Evolutionary conservation across 768 basidiomycete species (phyloP), one percentile per base, ranked within the genome.

Genomic region (Candolleomyces aberdarensis): DNA sequence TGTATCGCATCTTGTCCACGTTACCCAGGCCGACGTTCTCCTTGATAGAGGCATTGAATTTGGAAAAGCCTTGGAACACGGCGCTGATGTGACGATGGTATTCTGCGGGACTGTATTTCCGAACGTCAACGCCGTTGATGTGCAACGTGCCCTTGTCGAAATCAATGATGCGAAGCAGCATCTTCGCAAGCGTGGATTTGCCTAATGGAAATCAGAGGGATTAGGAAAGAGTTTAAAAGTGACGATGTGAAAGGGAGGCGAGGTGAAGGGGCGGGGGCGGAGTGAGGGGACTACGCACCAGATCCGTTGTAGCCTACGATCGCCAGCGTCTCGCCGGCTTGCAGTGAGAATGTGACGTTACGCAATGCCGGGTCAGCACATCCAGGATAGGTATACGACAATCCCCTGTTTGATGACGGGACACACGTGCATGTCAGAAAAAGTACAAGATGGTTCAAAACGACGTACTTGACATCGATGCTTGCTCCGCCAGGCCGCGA

Each of bases 21-120:
- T 81, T 84, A 19, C 94, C 93, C 3, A 95, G 75, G n/a, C 93
- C 94, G 31, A 94, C 86, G 69, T 96, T 96, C 70, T 94, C 91
- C 63, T 85, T 80, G 17, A 93, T 80, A 0, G 91, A 86, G 5
- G 87, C 81, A 67, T 85, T 87, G 70, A 89, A 93, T 69, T 88
- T 88, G 55, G 89, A 87, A 72, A 94, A 94, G 47, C 87, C 87
- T 72, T 96, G 94, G 72, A 96, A 91, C 19, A 94, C 88, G 19
- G 87, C 87, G n/a, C 89, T 86, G 14, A 86, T 75, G 67, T 87
- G 91, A 43, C 76, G 76, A 71, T 95, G 94, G 61, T 90, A 85
- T 50, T 92, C 90, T 8, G 72, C 72, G 19, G 92, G 88, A 59
- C 82, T 76, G 69, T 86, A 84, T 36, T 78, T 78, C 46, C 89